Base-by-base conservation (phyloP, 2,329 filamentous ascomycete genomes). In the Coniochaeta sp. region DNA sequence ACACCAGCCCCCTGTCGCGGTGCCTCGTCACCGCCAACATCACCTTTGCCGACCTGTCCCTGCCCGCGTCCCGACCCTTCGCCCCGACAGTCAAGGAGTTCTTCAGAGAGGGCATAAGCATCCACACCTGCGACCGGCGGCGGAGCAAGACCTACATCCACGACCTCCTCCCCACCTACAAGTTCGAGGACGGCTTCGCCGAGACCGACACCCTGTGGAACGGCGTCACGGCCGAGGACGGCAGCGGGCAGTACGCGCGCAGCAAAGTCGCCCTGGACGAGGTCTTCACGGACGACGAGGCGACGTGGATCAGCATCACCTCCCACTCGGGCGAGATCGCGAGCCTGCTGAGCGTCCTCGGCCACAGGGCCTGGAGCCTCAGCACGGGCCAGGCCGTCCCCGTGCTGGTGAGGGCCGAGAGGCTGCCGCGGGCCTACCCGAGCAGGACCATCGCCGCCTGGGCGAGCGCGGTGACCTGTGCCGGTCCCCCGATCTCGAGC, bases 331-430 rank as follows among this genome's bases (percentile, higher is more conserved):
- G 85, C 6, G 79, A 83, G 66, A 85, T 86, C 64, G 67, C 67
- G 12, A 77, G 73, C 59, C 71, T 59, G 22, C 58, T 65, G 57
- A 54, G 57, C 47, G 64, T 63, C 12, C 60, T 67, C 22, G 80
- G 81, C 58, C 88, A 90, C 66, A 79, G 81, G n/a, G 64, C 72
- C 2, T 90, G 90, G 68, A 70, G 74, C 2, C 74, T 90, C 14
- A 77, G 76, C n/a, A 91, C 88, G 0, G 88, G 88, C 9, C 81
- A 85, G 61, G 81, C 88, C 8, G 87, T 90, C 31, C 87, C 88
- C 0, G 85, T 88, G 2, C 77, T 90, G 1, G 81, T 90, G 36
- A 84, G 82, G 71, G 85, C 82, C 1, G 77, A 82, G 65, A 52
- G 26, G 47, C 80, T 75, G 50, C 61, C 75, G 0, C 56, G 62